phyloP scores from a whole-genome alignment of 148 eudicot genomes.

The Rhododendron henanense region DNA sequence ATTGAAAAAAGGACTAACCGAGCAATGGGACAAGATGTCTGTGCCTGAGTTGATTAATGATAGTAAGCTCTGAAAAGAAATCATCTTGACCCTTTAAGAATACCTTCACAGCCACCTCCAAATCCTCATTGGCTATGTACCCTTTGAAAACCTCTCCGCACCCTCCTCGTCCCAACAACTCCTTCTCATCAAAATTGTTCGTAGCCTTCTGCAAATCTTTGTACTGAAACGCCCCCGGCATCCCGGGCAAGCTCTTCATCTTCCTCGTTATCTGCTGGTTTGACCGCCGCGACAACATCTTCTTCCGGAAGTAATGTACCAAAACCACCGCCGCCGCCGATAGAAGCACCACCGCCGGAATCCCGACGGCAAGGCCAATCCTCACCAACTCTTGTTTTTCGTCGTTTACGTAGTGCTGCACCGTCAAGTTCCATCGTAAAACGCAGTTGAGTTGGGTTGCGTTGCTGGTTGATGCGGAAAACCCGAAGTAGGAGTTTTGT shows the following conservation, averaged over 20 bases:
- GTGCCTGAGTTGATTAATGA: neutral
- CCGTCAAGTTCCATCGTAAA: conserved; percentile 73
- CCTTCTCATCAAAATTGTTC: conserved; percentile 55
- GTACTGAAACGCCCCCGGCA: conserved; percentile 54
- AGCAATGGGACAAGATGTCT: neutral
- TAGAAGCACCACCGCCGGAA: conserved; percentile 19
- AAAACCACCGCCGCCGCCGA: conserved; percentile 16
- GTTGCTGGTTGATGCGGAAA: conserved; percentile 72
- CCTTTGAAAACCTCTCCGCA: conserved; percentile 76
- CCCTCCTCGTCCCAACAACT: conserved; percentile 72
- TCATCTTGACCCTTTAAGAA: neutral
- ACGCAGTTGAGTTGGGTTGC: conserved; percentile 61
- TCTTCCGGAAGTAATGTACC: conserved; percentile 18
- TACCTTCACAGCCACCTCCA: neutral
- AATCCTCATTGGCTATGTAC: neutral
- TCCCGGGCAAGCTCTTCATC: conserved; percentile 61
- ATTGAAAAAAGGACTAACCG: neutral
- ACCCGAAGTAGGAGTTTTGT: conserved; percentile 65
- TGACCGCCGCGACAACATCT: neutral
- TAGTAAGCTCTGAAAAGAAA: neutral
- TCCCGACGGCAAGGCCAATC: conserved; percentile 16
- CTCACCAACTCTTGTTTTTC: neutral
- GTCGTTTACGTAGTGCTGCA: conserved; percentile 21
- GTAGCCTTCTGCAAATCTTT: conserved; percentile 77
- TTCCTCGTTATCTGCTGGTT: conserved; percentile 46